phyloP scores from a whole-genome alignment of 768 basidiomycete species.

The Coprinopsis marcescibilis region DNA sequence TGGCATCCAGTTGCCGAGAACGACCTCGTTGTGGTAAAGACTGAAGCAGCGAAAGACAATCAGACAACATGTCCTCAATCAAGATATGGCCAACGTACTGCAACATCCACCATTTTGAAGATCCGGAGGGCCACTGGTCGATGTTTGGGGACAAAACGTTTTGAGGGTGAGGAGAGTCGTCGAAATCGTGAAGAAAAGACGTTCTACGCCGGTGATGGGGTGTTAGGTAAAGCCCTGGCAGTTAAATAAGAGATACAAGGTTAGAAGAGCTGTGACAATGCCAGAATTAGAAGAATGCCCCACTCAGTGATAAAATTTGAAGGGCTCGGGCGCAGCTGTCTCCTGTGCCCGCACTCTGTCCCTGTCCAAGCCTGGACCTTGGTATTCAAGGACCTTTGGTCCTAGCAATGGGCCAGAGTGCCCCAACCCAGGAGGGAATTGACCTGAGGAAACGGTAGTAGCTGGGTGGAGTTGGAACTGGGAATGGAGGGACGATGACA shows the following conservation, averaged over 20 bases:
- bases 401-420: conserved; percentile 53
- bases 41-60: background rate
- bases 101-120: background rate
- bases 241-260: background rate
- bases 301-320: background rate
- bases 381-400: conserved; percentile 16
- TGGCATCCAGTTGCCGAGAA: background rate
- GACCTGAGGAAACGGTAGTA: no score
- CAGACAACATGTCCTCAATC: no score
- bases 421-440: no score
- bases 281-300: conserved; percentile 2
- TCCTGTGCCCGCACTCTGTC: background rate
- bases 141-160: no score
- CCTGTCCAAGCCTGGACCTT: background rate
- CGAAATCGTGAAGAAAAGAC: no score
- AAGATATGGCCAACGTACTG: background rate
- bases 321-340: background rate
- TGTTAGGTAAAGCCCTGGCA: background rate
- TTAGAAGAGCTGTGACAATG: background rate
- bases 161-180: no score
- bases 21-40: background rate
- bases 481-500: no score
- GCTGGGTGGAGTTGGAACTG: no score
- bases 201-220: no score
- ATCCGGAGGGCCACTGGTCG: no score